Evolutionary conservation across 352 stramenopile genomes (phyloP).

Genomic region (Phytopythium montanum): DNA sequence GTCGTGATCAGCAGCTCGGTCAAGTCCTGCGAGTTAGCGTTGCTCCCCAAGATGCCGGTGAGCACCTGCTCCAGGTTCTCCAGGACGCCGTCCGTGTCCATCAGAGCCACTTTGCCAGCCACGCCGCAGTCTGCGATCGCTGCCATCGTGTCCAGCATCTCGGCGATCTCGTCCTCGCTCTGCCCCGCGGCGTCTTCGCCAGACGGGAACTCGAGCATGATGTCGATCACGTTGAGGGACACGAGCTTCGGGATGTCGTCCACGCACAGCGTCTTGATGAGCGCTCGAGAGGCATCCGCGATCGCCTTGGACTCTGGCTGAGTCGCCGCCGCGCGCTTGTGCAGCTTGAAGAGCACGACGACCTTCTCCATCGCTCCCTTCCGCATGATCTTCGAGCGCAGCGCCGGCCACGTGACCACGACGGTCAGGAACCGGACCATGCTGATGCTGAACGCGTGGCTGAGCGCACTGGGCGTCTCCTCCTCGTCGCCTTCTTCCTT

Average conservation of each 20-base stretch:
- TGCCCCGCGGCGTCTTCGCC: constrained; percentile 17
- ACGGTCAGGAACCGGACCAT: constrained; percentile 46
- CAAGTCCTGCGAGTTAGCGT: constrained; percentile 14
- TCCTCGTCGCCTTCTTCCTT: constrained; percentile 15
- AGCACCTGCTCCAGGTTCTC: constrained; percentile 36
- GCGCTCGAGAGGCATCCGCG: constrained; percentile 26
- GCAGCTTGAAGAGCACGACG: constrained; percentile 44
- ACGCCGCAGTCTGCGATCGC: constrained; percentile 45
- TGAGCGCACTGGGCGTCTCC: constrained; percentile 1
- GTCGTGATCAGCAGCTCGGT: constrained; percentile 9
- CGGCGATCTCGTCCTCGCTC: constrained; percentile 17
- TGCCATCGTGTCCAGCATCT: constrained; percentile 64
- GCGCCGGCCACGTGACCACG: constrained; percentile 19
- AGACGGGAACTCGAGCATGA: constrained; percentile 38
- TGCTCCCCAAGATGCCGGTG: constrained; percentile 13
- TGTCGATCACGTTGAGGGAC: constrained; percentile 52
- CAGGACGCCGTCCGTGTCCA: constrained; percentile 43
- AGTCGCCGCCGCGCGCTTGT: constrained; percentile 18
- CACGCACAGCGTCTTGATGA: constrained; percentile 57
- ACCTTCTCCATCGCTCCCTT: constrained; percentile 56
- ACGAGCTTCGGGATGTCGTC: constrained; percentile 66
- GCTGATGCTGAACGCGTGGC: constrained; percentile 21
- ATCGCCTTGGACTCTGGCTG: constrained; percentile 21
- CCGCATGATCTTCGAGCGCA: constrained; percentile 48
- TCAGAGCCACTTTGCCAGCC: constrained; percentile 41